Evolutionary conservation across 2,329 filamentous ascomycete genomes (phyloP).

Genomic region (Talaromyces sp.): DNA sequence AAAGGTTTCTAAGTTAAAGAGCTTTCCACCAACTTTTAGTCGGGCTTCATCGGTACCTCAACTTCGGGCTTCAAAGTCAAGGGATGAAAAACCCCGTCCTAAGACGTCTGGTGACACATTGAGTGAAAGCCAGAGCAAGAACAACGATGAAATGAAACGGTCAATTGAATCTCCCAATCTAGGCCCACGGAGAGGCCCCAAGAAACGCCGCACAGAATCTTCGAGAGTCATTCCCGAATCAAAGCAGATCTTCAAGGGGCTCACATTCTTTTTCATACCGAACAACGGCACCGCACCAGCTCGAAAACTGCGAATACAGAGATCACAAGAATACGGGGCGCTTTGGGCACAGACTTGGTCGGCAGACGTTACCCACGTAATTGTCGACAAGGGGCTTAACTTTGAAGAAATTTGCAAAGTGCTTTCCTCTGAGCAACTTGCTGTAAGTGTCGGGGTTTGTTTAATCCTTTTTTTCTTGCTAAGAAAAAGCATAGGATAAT

Average conservation of each 20-base stretch:
- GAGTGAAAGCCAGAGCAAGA: not conserved
- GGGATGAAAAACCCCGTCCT: not conserved
- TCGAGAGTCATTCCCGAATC: slow-evolving; percentile 48
- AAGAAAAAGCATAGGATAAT: slow-evolving; percentile 22
- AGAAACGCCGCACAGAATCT: slow-evolving; percentile 26
- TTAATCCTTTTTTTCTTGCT: not conserved
- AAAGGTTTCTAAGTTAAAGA: not conserved
- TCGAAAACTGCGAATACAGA: slow-evolving; percentile 67
- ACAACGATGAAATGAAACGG: not conserved
- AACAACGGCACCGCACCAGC: slow-evolving; percentile 68
- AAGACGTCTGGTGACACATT: not conserved
- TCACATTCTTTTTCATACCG: slow-evolving; percentile 74
- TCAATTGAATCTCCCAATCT: not conserved
- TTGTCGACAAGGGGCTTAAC: slow-evolving; percentile 67
- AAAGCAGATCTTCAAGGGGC: slow-evolving; percentile 55
- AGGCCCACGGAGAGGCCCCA: not conserved
- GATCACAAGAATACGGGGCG: slow-evolving; percentile 71
- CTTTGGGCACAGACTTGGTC: slow-evolving; percentile 59
- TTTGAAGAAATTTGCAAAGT: slow-evolving; percentile 61
- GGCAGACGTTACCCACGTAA: slow-evolving; percentile 65
- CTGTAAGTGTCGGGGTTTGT: slow-evolving; percentile 35
- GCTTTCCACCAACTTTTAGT: not conserved
- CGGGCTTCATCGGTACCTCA: not conserved
- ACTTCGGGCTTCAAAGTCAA: not conserved
- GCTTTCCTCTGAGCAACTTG: slow-evolving; percentile 47